Evolutionary conservation across 148 eudicot species (phyloP).

Genomic region (Vaccinium corymbosum): DNA sequence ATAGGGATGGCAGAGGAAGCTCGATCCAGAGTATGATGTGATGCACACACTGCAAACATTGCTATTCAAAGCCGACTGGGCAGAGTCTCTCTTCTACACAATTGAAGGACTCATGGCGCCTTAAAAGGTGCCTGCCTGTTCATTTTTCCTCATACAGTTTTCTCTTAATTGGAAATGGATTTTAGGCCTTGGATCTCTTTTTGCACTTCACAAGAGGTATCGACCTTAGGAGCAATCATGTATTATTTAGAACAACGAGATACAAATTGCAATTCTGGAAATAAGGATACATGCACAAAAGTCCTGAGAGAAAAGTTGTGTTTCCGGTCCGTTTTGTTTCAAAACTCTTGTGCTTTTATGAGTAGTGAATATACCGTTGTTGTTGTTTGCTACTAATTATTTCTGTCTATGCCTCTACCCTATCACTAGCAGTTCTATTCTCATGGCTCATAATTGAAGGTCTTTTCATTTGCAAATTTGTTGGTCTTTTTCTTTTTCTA

Average conservation of each 20-base stretch:
- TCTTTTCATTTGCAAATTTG: background rate
- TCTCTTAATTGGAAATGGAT: background rate
- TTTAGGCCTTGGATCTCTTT: no score
- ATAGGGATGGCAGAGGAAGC: conserved; percentile 85
- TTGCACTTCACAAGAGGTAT: no score
- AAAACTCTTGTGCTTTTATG: background rate
- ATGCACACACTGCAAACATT: conserved; percentile 53
- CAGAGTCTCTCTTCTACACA: conserved; percentile 59
- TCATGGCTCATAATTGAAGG: background rate
- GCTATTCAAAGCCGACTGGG: conserved; percentile 75
- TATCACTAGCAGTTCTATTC: background rate
- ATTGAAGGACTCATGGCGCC: conserved; percentile 76
- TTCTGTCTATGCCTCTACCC: background rate
- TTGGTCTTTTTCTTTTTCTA: background rate
- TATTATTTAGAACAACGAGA: background rate
- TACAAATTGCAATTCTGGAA: background rate
- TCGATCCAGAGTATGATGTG: conserved; percentile 71
- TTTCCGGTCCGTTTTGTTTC: background rate
- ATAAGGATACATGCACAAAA: background rate
- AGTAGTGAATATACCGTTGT: background rate
- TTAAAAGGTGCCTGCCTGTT: conserved; percentile 22
- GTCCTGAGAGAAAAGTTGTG: conserved; percentile 1
- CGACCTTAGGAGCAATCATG: background rate
- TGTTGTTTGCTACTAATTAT: background rate
- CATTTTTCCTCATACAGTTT: background rate